Evolutionary conservation across 1,139 yeast species (phyloP).

Genomic region (Zygosaccharomyces pseudobailii): DNA sequence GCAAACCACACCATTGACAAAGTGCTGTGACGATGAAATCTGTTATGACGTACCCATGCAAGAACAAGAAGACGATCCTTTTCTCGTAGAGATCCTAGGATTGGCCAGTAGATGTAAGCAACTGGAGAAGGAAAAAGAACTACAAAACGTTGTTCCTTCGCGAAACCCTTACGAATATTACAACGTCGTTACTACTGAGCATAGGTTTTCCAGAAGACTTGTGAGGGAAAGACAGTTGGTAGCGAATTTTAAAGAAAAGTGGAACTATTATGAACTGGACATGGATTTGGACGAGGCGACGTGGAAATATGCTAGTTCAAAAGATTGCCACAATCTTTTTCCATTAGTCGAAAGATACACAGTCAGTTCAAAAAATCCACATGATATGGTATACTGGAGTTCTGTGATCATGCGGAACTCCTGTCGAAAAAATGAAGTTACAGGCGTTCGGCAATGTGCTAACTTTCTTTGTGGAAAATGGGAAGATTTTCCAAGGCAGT

Average conservation of each 20-base stretch:
- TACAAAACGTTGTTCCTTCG: neutral
- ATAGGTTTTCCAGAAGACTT: conserved; percentile 11
- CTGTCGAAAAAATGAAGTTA: conserved; percentile 85
- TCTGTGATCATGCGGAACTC: conserved; percentile 95
- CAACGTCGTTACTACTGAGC: conserved; percentile 4
- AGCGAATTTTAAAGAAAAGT: conserved; percentile 16
- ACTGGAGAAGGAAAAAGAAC: neutral
- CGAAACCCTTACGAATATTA: conserved; percentile 7
- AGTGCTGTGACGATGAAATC: neutral
- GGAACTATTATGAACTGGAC: conserved; percentile 15
- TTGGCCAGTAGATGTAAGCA: conserved; percentile 7
- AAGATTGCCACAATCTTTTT: conserved; percentile 58
- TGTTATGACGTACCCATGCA: conserved; percentile 10
- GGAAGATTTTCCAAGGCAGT: conserved; percentile 87
- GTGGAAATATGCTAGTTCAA: conserved; percentile 15
- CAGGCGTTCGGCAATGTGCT: conserved; percentile 95
- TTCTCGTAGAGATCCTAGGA: conserved; percentile 13
- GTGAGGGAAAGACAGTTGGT: conserved; percentile 15
- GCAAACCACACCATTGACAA: neutral
- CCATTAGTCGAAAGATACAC: conserved; percentile 92
- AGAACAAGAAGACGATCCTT: conserved; percentile 11
- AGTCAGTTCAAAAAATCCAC: conserved; percentile 54
- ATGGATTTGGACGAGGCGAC: conserved; percentile 17
- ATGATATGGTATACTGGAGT: conserved; percentile 93
- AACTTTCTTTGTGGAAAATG: conserved; percentile 91